Base-by-base conservation (phyloP, 495 filamentous ascomycete genomes). In the Penicillium robsamsonii region DNA sequence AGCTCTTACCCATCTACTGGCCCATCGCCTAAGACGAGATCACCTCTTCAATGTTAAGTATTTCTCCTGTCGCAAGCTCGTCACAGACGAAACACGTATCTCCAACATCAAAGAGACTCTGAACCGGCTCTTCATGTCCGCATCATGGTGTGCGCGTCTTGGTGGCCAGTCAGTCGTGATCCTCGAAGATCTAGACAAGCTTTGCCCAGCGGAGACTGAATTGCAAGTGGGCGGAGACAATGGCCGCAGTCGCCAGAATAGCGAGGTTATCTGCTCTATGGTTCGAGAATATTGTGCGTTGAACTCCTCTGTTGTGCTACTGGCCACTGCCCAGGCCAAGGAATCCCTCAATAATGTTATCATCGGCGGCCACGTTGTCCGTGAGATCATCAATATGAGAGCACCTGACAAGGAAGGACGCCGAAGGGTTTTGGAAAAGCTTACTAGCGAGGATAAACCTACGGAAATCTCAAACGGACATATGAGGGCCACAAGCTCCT, bases 361-460 rank as follows among this genome's bases (percentile, higher is more conserved):
- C 45, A 81, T 93, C 25, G 86, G 89, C 15, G 88, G 87, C 4
- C 90, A 93, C 66, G 80, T 94, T 15, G 86, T 90, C 42, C 81
- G 88, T 40, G 91, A 96, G 62, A 90, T 93, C 47, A 78, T 96
- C n/a, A 82, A 81, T 18, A 75, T 98, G 54, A 88, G 88, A 61
- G 92, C 92, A 0, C 95, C 93, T 1, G 89, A 93, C 60, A 97
- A 97, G 69, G 92, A 96, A 56, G 89, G 86, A n/a, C 80, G 94
- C 56, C 78, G 91, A 31, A 81, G 83, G 54, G 84, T 97, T 9
- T 75, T 97, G 54, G 89, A 96, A 62, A 86, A 88, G 53, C 63
- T 75, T 13, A 77, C 73, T n/a, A 70, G 68, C 37, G 62, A 72
- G 62, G 68, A 75, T 67, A 81, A 63, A 67, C 73, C 25, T 60